These are phyloP conservation scores for Solanum corneliomulleri DNA, from an alignment of 257 asterid species.

Conservation along the genomic window DNA sequence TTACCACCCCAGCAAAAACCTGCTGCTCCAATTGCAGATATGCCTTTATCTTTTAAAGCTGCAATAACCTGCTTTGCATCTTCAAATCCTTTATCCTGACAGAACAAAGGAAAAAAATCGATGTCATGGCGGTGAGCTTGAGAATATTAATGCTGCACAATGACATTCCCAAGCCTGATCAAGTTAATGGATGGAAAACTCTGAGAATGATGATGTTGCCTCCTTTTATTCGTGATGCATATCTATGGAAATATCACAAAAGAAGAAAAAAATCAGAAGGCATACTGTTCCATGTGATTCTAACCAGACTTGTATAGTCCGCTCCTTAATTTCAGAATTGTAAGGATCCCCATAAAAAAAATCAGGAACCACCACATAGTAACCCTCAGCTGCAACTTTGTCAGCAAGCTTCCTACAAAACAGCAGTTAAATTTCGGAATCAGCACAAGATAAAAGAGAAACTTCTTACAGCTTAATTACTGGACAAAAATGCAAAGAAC, in stretches of 20 bases:
- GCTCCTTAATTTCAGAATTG: conserved; percentile 22
- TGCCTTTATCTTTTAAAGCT: not conserved
- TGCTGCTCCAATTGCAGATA: not conserved
- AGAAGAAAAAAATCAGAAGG: not conserved
- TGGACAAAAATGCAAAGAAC: not conserved
- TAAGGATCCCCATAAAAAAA: conserved; percentile 47
- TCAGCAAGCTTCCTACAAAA: conserved; percentile 55
- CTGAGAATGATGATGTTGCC: not conserved
- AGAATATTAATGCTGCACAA: too few species aligned
- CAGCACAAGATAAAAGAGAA: not conserved
- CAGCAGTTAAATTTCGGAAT: not conserved
- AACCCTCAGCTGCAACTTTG: conserved; percentile 56
- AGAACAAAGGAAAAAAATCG: not conserved
- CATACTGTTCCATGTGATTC: conserved; percentile 37
- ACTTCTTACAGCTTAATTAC: not conserved
- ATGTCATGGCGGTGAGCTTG: too few species aligned
- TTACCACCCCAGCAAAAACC: not conserved
- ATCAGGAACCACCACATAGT: conserved; percentile 57
- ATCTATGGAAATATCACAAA: not conserved
- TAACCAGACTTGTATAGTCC: conserved; percentile 27
- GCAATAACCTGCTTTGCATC: not conserved
- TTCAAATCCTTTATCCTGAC: not conserved
- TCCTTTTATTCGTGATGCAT: not conserved
- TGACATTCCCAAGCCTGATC: too few species aligned
- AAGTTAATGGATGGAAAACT: not conserved